Conservation (phyloP, 73 alveolate genomes). For the Breviolum minutum region DNA sequence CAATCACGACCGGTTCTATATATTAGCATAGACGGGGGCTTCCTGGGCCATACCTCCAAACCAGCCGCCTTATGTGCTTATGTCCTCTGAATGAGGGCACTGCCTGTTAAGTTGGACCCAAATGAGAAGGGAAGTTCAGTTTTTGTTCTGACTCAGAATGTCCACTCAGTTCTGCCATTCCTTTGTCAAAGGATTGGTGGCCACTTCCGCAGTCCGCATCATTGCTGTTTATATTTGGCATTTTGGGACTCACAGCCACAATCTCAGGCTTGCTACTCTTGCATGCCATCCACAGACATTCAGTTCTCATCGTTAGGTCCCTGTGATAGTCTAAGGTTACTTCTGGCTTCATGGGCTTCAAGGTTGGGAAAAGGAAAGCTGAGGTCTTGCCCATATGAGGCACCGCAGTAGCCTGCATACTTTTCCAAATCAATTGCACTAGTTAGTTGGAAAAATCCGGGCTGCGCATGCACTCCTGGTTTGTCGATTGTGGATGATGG, state of each 20-base stretch:
- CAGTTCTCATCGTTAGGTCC: not conserved
- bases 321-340: not conserved
- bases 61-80: no score
- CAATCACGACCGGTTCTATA: no score
- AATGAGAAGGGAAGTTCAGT: no score
- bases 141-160: not conserved
- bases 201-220: conserved; percentile 60
- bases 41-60: no score
- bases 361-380: conserved; percentile 48
- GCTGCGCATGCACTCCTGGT: not conserved
- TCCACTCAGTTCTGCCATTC: not conserved
- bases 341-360: conserved; percentile 65
- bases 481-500: not conserved
- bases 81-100: no score
- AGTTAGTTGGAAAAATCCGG: not conserved
- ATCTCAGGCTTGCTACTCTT: not conserved
- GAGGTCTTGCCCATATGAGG: conserved; percentile 72
- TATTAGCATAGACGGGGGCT: no score
- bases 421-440: not conserved
- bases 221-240: conserved; percentile 54
- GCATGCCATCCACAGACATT: not conserved
- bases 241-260: conserved; percentile 34
- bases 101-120: no score
- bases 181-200: conserved; percentile 35
- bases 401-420: not conserved